Conservation (phyloP, 805 yeast genomes). For the Ogataea thermomethanolica region DNA sequence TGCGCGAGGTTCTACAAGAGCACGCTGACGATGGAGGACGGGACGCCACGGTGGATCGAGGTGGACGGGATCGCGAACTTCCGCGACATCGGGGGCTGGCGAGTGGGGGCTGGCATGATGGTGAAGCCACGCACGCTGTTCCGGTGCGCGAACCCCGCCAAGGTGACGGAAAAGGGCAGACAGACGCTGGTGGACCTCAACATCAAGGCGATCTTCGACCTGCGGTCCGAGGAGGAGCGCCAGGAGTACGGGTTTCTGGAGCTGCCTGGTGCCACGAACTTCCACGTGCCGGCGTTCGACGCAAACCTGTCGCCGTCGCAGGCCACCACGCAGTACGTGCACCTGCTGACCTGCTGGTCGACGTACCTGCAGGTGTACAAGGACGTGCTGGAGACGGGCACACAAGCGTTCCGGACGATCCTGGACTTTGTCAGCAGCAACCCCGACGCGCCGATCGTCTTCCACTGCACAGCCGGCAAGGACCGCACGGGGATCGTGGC, state of each 20-base stretch:
- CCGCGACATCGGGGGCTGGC: constrained; percentile 81
- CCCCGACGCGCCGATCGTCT: constrained; percentile 49
- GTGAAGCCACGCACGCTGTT: constrained; percentile 54
- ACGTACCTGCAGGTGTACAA: constrained; percentile 64
- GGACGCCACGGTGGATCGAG: constrained; percentile 50
- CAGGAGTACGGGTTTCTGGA: constrained; percentile 42
- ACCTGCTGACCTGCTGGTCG: constrained; percentile 54
- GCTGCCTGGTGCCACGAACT: constrained; percentile 43
- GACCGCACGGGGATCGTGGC: constrained; percentile 78
- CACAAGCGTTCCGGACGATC: constrained; percentile 44
- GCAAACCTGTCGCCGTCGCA: constrained; percentile 63
- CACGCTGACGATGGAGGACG: constrained; percentile 35
- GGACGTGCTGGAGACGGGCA: constrained; percentile 52
- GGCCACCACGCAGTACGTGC: constrained; percentile 51
- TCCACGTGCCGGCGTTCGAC: constrained; percentile 56
- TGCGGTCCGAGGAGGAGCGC: constrained; percentile 61
- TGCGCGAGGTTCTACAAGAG: constrained; percentile 47
- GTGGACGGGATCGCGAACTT: constrained; percentile 71
- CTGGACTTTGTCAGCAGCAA: constrained; percentile 55
- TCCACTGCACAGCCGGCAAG: constrained; percentile 85
- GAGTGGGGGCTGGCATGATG: constrained; percentile 35
- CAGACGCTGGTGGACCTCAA: constrained; percentile 39
- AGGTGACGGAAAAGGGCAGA: constrained; percentile 50
- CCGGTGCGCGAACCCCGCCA: constrained; percentile 60
- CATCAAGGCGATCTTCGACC: constrained; percentile 58